Percentiles rank a stretch among this genome's conserved stretches.
Conservation (phyloP, 345 rosid species). For the Arabis hirsuta region DNA sequence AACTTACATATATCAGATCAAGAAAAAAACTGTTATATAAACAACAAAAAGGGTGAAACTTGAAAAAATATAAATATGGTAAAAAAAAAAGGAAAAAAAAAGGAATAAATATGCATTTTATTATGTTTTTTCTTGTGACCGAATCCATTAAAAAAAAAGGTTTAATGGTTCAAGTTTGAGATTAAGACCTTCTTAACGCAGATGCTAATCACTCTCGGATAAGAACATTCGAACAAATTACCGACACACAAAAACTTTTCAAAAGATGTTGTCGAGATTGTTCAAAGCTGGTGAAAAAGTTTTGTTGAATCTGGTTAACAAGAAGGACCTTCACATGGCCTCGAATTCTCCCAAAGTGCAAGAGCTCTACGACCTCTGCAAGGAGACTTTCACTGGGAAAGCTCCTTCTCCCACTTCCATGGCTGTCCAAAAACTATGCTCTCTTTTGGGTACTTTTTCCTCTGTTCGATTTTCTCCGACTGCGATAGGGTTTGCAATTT, state of each 20-base stretch:
- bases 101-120: no score
- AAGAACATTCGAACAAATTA: constrained; percentile 40
- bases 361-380: constrained; percentile 71
- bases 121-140: no score
- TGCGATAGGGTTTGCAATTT: background rate
- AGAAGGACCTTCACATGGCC: constrained; percentile 53
- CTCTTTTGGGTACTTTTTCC: constrained; percentile 69
- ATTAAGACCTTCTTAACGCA: constrained; percentile 6
- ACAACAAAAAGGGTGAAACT: no score
- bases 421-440: constrained; percentile 54
- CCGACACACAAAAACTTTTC: constrained; percentile 18
- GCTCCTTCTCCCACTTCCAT: constrained; percentile 59
- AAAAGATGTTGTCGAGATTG: constrained; percentile 52
- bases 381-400: constrained; percentile 57
- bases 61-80: no score
- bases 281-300: constrained; percentile 58
- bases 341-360: constrained; percentile 64
- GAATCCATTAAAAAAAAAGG: no score
- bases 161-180: background rate
- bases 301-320: constrained; percentile 38
- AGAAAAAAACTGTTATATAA: no score
- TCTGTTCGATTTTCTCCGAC: background rate
- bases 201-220: constrained; percentile 26
- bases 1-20: no score
- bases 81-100: no score